phyloP scores from a whole-genome alignment of 192 early-diverging fungal species.

The Gonapodya prolifera region DNA sequence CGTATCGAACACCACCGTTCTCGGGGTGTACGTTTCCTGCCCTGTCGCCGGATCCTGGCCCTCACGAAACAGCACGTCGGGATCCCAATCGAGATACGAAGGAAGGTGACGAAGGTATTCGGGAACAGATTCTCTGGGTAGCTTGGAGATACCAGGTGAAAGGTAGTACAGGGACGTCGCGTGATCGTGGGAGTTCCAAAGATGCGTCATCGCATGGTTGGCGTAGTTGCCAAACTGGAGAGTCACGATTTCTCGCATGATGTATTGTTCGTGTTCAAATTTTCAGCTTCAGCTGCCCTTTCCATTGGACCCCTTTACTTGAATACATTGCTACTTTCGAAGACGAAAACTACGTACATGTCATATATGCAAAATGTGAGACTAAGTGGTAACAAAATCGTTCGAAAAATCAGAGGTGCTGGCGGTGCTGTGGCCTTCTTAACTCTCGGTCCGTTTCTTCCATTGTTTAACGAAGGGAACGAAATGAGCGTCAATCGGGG shows the following conservation, averaged over 20 bases:
- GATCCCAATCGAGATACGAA: not conserved
- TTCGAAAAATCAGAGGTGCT: no score
- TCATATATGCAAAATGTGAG: no score
- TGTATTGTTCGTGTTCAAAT: not conserved
- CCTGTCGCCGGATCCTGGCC: not conserved
- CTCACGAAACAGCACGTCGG: not conserved
- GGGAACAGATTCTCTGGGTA: not conserved
- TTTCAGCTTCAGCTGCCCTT: not conserved
- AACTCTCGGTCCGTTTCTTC: not conserved
- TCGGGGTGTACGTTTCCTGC: not conserved
- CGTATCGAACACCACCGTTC: not conserved
- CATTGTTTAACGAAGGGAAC: not conserved
- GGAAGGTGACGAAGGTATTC: not conserved
- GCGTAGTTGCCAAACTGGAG: not conserved
- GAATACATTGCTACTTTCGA: no score
- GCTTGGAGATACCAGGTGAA: not conserved
- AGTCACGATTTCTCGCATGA: not conserved
- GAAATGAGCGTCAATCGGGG: not conserved
- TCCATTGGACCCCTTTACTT: not conserved
- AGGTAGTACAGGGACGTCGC: not conserved
- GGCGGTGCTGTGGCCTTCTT: no score
- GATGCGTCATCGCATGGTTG: not conserved
- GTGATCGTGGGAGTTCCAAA: not conserved
- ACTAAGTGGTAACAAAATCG: no score
- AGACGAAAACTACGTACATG: no score